phyloP scores from a whole-genome alignment of 2,329 filamentous ascomycete genomes.

The Epichloe uncinata region DNA sequence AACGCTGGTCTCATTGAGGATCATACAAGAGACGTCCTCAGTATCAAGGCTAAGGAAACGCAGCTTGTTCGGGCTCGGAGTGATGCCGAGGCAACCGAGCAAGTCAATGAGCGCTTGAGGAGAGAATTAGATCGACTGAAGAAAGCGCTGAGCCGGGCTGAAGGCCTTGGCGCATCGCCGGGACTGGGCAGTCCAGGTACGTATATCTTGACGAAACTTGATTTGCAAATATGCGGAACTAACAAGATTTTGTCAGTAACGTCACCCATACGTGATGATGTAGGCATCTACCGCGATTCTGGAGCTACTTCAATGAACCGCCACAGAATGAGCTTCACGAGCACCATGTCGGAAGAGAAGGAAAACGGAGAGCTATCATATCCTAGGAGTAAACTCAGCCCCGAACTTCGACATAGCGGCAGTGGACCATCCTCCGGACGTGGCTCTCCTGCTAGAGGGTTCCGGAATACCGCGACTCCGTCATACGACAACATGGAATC shows the following conservation, averaged over 20 bases:
- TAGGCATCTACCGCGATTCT: conserved; percentile 44
- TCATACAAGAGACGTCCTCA: conserved; percentile 86
- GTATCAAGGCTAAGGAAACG: conserved; percentile 97
- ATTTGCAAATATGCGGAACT: background rate
- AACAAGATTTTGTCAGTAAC: conserved; percentile 20
- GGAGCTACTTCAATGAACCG: conserved; percentile 25
- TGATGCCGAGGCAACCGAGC: conserved; percentile 79
- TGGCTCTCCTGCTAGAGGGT: conserved; percentile 46
- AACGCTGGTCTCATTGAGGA: conserved; percentile 96
- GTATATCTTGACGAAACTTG: background rate
- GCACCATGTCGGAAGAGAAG: conserved; percentile 61
- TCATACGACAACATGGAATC: conserved; percentile 22
- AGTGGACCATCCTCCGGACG: conserved; percentile 40
- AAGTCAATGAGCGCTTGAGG: conserved; percentile 68
- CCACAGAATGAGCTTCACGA: conserved; percentile 49
- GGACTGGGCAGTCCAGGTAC: conserved; percentile 26
- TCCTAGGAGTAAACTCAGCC: conserved; percentile 38
- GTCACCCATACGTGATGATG: conserved; percentile 45
- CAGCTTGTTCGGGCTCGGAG: conserved; percentile 85
- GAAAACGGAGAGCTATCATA: conserved; percentile 50
- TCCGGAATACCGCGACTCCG: conserved; percentile 23
- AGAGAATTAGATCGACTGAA: conserved; percentile 89
- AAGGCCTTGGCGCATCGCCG: conserved; percentile 31
- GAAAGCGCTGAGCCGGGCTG: conserved; percentile 58
- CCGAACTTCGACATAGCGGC: conserved; percentile 38